A percentile compares a stretch with the other conserved stretches of the same genome.
Conservation (phyloP, 352 stramenopile genomes). For the Thalassiosira mediterranea region DNA sequence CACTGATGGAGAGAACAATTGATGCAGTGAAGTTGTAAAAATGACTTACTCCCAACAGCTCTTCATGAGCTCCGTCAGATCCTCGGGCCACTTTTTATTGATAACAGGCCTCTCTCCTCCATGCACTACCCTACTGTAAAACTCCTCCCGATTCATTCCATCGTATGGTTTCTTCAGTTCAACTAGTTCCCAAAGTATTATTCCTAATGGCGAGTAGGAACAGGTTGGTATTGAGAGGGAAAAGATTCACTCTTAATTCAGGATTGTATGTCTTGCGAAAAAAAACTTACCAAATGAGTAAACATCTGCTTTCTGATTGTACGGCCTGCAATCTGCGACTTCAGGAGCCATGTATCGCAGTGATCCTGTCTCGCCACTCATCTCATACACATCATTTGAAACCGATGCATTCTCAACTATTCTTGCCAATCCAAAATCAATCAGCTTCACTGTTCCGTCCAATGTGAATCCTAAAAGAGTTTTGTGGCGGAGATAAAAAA, state of each 20-base stretch:
- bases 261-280: no score
- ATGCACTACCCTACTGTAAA: constrained; percentile 80
- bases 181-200: constrained; percentile 85
- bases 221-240: no score
- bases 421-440: constrained; percentile 83
- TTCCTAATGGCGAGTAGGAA: constrained; percentile 52
- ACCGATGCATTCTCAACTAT: constrained; percentile 77
- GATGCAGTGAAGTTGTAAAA: no score
- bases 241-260: no score
- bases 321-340: constrained; percentile 91
- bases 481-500: constrained; percentile 11
- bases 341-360: constrained; percentile 93
- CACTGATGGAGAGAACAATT: no score
- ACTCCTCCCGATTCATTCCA: constrained; percentile 76
- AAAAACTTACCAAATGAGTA: constrained; percentile 88
- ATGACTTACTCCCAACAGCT: constrained; percentile 70
- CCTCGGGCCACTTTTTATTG: constrained; percentile 80
- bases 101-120: constrained; percentile 69
- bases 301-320: constrained; percentile 93
- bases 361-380: constrained; percentile 84
- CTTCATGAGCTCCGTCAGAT: constrained; percentile 73
- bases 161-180: constrained; percentile 82
- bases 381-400: constrained; percentile 78
- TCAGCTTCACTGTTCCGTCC: constrained; percentile 77
- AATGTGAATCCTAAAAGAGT: constrained; percentile 74